Evolutionary conservation across 2,329 filamentous ascomycete species (phyloP), one percentile per base, ranked within the genome.

Genomic region (Ophiocordyceps sinensis): DNA sequence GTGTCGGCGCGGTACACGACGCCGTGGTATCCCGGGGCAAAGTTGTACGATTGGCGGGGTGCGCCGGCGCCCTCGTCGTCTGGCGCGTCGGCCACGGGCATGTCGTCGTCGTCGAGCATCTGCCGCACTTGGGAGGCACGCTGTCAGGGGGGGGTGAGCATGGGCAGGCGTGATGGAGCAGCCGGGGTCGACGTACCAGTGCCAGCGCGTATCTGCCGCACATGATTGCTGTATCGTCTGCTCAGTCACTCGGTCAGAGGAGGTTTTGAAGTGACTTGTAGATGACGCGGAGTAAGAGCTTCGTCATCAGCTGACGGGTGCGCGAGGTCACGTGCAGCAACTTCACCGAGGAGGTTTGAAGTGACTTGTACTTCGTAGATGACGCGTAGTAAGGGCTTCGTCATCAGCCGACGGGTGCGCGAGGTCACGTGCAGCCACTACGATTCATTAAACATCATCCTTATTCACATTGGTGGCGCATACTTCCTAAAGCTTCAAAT

Each of bases 1-100:
- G 73, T 71, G 40, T 86, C 77, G 29, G 85, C 85, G 44, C 87
- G 77, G 57, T 94, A 94, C 23, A 96, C 84, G 21, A 91, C 68
- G 29, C 91, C 89, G 53, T 82, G 72, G 46, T 86, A 84, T 0
- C 88, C 84, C 0, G 91, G 91, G 0, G 89, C 86, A 56, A 98
- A 93, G 58, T 96, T 96, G 65, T 93, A 94, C 30, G 75, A 86
- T 54, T 85, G 82, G 31, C 83, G 75, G 1, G 75, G 75, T 1
- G 66, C 62, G 2, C 52, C 57, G 14, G 81, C 71, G 42, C 58
- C 73, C 15, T 85, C 76, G 50, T 94, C 85, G 4, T 74, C 72
- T 0, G 85, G 84, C 1, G 74, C 77, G 43, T 86, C 76, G 43
- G 80, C 70, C 3, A 85, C 77, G 3, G 71, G 73, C 75, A 94